These are phyloP conservation scores for Mycosphaerella sp. DNA, from an alignment of 2,329 filamentous ascomycete genomes.

Conservation along the genomic window DNA sequence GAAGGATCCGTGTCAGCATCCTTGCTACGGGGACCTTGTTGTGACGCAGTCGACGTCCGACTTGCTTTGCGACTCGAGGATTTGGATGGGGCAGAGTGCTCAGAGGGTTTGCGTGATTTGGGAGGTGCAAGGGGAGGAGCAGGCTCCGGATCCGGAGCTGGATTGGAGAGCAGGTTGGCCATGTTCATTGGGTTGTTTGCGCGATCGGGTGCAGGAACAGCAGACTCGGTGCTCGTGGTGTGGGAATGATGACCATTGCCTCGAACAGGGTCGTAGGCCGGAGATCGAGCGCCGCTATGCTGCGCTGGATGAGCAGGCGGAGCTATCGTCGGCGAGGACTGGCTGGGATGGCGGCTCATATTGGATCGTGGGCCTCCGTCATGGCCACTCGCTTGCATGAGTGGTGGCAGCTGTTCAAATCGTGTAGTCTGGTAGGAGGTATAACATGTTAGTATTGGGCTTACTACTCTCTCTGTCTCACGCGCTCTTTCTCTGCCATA, in stretches of 20 bases:
- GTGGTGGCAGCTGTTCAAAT: not conserved
- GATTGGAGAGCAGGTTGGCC: slow-evolving; percentile 80
- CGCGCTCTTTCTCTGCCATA: not conserved
- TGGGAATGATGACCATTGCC: slow-evolving; percentile 28
- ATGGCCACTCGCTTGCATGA: slow-evolving; percentile 25
- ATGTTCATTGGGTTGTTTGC: slow-evolving; percentile 89
- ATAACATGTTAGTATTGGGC: not conserved
- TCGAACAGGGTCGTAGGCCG: slow-evolving; percentile 27
- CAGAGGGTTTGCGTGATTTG: slow-evolving; percentile 4
- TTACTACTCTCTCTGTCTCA: too few species aligned
- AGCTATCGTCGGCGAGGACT: slow-evolving; percentile 22
- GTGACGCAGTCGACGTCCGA: slow-evolving; percentile 26
- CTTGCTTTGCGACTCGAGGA: slow-evolving; percentile 24
- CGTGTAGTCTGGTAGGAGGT: not conserved
- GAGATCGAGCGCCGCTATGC: slow-evolving; percentile 35
- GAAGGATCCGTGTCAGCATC: slow-evolving; percentile 1
- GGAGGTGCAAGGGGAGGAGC: slow-evolving; percentile 6
- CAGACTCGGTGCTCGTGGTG: slow-evolving; percentile 22
- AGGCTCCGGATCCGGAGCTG: slow-evolving; percentile 12
- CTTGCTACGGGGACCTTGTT: slow-evolving; percentile 16
- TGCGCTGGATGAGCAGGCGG: slow-evolving; percentile 21
- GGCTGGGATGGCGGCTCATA: slow-evolving; percentile 23
- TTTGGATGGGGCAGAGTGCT: slow-evolving; percentile 11
- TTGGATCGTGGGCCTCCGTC: slow-evolving; percentile 15
- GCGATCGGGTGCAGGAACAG: slow-evolving; percentile 43